A percentile compares a stretch with the other conserved stretches of the same genome.
Evolutionary conservation across 2,329 filamentous ascomycete species (phyloP).

Genomic region (Biscogniauxia mediterranea): DNA sequence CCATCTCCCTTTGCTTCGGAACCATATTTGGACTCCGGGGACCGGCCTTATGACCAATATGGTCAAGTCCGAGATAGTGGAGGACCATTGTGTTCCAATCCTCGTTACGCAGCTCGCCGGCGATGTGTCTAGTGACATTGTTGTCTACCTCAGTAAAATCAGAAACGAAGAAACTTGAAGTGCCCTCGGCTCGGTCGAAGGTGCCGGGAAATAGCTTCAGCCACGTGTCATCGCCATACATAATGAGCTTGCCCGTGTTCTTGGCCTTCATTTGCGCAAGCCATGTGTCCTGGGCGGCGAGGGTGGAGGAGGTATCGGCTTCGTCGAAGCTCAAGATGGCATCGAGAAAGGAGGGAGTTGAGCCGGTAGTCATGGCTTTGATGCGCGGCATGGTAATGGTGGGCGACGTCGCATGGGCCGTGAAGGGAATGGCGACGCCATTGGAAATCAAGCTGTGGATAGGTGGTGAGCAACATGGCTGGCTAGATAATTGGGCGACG

Average conservation of each 20-base stretch:
- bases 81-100: constrained; percentile 95
- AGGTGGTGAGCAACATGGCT: constrained; percentile 1
- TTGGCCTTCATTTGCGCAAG: constrained; percentile 85
- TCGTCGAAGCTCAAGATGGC: constrained; percentile 96
- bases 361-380: constrained; percentile 96
- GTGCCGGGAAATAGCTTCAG: constrained; percentile 89
- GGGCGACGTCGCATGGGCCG: constrained; percentile 90
- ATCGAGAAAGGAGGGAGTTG: constrained; percentile 96
- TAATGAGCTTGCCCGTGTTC: constrained; percentile 71
- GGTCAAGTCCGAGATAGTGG: constrained; percentile 93
- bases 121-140: constrained; percentile 91
- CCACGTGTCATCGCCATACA: constrained; percentile 99
- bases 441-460: constrained; percentile 70
- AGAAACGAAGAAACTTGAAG: constrained; percentile 96
- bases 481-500: not conserved
- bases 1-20: constrained; percentile 93
- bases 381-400: constrained; percentile 98
- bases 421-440: constrained; percentile 86
- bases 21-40: constrained; percentile 87
- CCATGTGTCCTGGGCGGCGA: constrained; percentile 92
- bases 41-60: constrained; percentile 95
- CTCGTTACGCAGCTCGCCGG: constrained; percentile 66
- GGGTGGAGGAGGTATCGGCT: constrained; percentile 83
- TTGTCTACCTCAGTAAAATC: constrained; percentile 98
- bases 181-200: constrained; percentile 86